Evolutionary conservation across 2,329 filamentous ascomycete genomes (phyloP).

Genomic region (Epichloe gansuensis): DNA sequence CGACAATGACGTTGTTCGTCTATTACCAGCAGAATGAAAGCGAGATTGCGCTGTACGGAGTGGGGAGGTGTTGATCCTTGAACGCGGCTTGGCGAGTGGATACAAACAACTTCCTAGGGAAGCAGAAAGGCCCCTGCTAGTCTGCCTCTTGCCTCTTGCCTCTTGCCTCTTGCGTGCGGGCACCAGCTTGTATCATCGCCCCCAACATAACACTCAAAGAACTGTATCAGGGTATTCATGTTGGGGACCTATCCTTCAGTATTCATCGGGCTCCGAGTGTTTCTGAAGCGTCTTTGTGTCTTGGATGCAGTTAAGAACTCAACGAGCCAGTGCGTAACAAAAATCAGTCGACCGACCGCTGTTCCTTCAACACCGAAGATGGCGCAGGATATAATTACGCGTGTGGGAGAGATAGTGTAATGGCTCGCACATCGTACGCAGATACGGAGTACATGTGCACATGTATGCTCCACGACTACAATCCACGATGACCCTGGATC

Average conservation of each 20-base stretch:
- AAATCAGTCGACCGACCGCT: neutral
- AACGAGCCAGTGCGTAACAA: too few relatives aligned
- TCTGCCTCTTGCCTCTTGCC: neutral
- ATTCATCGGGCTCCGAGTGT: neutral
- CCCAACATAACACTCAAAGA: too few relatives aligned
- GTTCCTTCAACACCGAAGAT: neutral
- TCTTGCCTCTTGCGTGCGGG: neutral
- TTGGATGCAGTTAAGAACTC: neutral
- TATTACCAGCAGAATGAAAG: neutral
- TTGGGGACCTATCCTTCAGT: neutral
- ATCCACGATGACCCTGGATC: neutral
- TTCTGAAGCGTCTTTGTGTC: neutral
- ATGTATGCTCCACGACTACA: neutral
- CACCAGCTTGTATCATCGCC: too few relatives aligned
- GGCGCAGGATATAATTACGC: neutral
- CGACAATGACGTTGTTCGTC: constrained; percentile 7
- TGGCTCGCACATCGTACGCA: too few relatives aligned
- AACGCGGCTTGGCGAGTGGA: constrained; percentile 2
- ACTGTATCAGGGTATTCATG: neutral
- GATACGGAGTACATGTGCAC: neutral
- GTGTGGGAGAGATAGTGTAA: neutral
- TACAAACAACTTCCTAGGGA: neutral
- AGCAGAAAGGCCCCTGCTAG: neutral
- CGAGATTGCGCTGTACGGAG: constrained; percentile 4
- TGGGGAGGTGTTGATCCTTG: constrained; percentile 1